Base-by-base conservation (phyloP, 2,329 filamentous ascomycete species). In the Fusarium phyllophilum region DNA sequence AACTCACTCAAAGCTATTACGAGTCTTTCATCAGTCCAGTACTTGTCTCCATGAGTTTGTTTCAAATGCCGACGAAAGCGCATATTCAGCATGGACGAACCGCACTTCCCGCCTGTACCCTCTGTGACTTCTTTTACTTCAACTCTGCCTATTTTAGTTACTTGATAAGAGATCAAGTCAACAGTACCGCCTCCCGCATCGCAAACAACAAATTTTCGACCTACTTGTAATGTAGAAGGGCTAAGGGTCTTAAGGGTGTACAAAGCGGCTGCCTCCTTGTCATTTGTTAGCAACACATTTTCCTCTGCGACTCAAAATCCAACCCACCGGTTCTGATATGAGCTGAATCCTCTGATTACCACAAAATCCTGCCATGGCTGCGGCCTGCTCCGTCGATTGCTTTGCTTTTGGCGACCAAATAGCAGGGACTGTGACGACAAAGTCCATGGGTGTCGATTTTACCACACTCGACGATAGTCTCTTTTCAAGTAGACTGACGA, bases 361-460 rank as follows among this genome's bases (percentile, higher is more conserved):
- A 62, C 82, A 83, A 55, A 83, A 83, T 12, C 82, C 82, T 17
- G 82, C 82, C 74, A 82, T 80, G 33, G 82, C 81, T 33, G 82
- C 82, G 3, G 82, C 82, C 36, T 81, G 75, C 65, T 83, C 82
- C 15, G 87, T 90, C 41, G 84, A 84, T 46, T 87, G 82, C 58
- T 88, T 89, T 36, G 88, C 87, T 10, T 82, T 81, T 49, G 89
- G 87, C 42, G 85, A 87, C 89, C 89, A 90, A 13, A 90, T 87
- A 10, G 88, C 88, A 1, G 89, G 89, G 1, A 90, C 88, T 0
- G 89, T 89, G 26, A 90, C 80, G 49, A 90, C 84, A 63, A 89
- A 89, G 61, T 89, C 84, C 69, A 88, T 83, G 1, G 85, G 82
- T 1, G 82, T 88, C 24, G 80, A 83, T 8, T 80, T 79, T 10